phyloP scores from a whole-genome alignment of 345 rosid genomes.

The Hypericum perforatum region DNA sequence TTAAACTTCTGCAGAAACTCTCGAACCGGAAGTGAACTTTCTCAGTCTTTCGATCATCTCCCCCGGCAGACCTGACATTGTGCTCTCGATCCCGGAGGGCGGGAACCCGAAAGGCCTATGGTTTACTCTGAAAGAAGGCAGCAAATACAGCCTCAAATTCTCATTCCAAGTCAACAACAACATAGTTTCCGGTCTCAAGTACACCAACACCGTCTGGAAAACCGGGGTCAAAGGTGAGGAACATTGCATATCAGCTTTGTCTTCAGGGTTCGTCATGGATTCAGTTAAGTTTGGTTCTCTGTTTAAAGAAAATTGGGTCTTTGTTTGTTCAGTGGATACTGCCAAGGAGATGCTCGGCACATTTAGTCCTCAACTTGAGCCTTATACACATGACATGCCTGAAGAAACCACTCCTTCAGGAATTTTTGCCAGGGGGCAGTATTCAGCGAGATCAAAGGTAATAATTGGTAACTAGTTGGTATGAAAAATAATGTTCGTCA shows the following conservation, averaged over 20 bases:
- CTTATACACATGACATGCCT: slow-evolving; percentile 53
- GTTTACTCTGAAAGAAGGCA: slow-evolving; percentile 74
- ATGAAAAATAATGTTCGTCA: no score
- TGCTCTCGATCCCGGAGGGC: slow-evolving; percentile 43
- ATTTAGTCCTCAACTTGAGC: slow-evolving; percentile 63
- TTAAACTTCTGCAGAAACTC: slow-evolving; percentile 43
- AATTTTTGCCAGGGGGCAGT: slow-evolving; percentile 60
- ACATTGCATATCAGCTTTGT: no score
- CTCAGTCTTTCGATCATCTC: slow-evolving; percentile 50
- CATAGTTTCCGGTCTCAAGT: slow-evolving; percentile 81
- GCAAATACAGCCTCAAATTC: slow-evolving; percentile 50
- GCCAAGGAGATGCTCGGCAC: slow-evolving; percentile 71
- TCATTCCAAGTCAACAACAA: slow-evolving; percentile 69
- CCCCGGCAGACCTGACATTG: slow-evolving; percentile 50
- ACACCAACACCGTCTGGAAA: slow-evolving; percentile 75
- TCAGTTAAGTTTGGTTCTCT: no score
- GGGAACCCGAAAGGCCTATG: slow-evolving; percentile 56
- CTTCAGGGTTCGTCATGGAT: no score
- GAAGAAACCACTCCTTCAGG: slow-evolving; percentile 75
- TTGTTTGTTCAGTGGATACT: slow-evolving; percentile 39
- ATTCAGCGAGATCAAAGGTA: slow-evolving; percentile 71
- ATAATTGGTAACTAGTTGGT: no score
- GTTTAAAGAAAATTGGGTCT: background rate
- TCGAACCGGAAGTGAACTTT: slow-evolving; percentile 68
- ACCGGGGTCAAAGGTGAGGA: slow-evolving; percentile 26